Conservation (phyloP, 352 stramenopile genomes). For the Aphanomyces astaci region DNA sequence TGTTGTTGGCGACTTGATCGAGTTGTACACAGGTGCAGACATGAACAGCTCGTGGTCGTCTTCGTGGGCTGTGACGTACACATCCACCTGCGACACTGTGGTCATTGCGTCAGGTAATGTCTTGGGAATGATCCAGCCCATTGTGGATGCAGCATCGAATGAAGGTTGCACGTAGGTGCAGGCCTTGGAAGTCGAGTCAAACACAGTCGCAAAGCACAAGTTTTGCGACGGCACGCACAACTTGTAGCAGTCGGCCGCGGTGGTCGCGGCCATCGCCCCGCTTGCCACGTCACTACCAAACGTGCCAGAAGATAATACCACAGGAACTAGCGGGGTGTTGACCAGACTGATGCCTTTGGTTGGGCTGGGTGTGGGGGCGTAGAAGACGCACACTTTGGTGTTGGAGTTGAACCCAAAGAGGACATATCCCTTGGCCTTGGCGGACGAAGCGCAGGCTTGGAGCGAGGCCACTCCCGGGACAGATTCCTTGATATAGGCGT, state of each 20-base stretch:
- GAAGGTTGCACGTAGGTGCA: background rate
- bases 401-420: background rate
- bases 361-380: background rate
- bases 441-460: background rate
- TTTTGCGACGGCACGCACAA: slow-evolving; percentile 15
- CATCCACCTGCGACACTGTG: background rate
- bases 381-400: background rate
- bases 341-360: background rate
- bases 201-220: slow-evolving; percentile 15
- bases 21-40: background rate
- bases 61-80: slow-evolving; percentile 17
- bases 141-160: background rate
- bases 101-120: background rate
- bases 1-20: background rate
- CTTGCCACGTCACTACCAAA: background rate
- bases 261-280: background rate
- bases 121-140: slow-evolving; percentile 7
- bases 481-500: background rate
- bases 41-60: slow-evolving; percentile 22
- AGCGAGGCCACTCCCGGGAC: background rate
- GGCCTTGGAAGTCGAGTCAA: background rate
- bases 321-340: background rate
- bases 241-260: background rate
- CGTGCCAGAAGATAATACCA: background rate
- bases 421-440: background rate